Base-by-base conservation (phyloP, 176 grass and related monocot species). In the Areca catechu region DNA sequence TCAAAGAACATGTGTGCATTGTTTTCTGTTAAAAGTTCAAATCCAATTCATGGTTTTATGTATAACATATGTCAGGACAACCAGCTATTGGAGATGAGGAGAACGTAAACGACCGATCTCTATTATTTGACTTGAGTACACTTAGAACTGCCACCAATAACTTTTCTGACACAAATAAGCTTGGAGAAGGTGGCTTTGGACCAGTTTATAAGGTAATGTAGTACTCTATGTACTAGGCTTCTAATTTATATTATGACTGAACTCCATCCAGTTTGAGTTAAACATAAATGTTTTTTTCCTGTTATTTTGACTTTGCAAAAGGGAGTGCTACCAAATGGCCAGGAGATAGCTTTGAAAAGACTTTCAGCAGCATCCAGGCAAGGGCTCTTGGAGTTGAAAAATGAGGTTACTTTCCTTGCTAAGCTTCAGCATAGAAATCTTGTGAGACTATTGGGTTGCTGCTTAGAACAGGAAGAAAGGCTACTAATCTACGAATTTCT, bases 151-250 rank as follows among this genome's bases (percentile, higher is more conserved):
- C 57, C n/a, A 60, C 57, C 16, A n/a, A 34, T 28, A 34, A 60
- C 16, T 60, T 60, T 12, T 28, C 57, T 1, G 24, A 60, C 1
- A n/a, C 7, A 19, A 34, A 60, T 34, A 60, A 60, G 57, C 57
- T 34, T 18, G 57, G 57, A 34, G 57, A 34, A 60, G 25, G 57
- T 30, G 57, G 57, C n/a, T 60, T 60, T 60, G 57, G 57, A 60
- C 1, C 22, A 17, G 57, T 60, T 60, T 60, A 60, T 30, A 60
- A 34, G 57, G 57, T 60, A 60, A 9, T 9, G 3, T 1, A 12
- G 7, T 43, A 43, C 9, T 9, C 34, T 43, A 43, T 14, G 7
- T 37, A 10, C 7, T 37, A 37, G 30, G 2, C 30, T 10, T 37
- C 7, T 9, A 37, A 37, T 10, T 37, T 37, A 10, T 10, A 12